Percentiles rank a stretch among this genome's conserved stretches.
These are phyloP conservation scores for Datisca glomerata DNA, from an alignment of 306 rosid genomes.

Conservation along the genomic window DNA sequence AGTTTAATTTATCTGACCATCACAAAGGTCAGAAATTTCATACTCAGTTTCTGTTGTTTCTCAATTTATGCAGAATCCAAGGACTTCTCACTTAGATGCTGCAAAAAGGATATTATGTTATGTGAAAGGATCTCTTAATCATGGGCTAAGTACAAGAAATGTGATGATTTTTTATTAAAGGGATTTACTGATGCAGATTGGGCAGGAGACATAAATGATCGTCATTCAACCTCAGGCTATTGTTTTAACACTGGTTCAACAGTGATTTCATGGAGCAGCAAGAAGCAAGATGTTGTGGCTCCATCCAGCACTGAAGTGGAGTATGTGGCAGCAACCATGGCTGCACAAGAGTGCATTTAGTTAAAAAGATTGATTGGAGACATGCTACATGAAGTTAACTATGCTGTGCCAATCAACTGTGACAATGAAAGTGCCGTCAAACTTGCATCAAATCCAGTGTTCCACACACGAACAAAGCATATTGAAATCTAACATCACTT, in stretches of 20 bases:
- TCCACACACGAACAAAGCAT: constrained; percentile 7
- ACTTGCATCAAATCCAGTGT: not conserved
- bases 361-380: not conserved
- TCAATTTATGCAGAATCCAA: not conserved
- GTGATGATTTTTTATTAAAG: not conserved
- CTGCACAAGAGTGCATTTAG: constrained; percentile 3
- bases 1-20: not conserved
- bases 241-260: not conserved
- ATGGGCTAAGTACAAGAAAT: not conserved
- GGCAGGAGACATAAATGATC: not conserved
- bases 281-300: constrained; percentile 4
- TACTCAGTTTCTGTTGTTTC: not conserved
- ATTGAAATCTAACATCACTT: not conserved
- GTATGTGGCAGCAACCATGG: constrained; percentile 6
- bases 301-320: constrained; percentile 5
- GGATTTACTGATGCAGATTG: constrained; percentile 1
- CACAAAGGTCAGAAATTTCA: not conserved
- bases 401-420: not conserved
- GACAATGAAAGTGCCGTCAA: constrained; percentile 11
- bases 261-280: constrained; percentile 3
- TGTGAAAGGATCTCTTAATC: not conserved
- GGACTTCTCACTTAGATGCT: constrained; percentile 1
- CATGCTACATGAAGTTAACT: not conserved
- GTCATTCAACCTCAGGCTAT: not conserved
- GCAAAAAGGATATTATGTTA: too few relatives aligned